A percentile compares a stretch with the other conserved stretches of the same genome.
phyloP scores from a whole-genome alignment of 345 rosid genomes.

The Balakata baccata region DNA sequence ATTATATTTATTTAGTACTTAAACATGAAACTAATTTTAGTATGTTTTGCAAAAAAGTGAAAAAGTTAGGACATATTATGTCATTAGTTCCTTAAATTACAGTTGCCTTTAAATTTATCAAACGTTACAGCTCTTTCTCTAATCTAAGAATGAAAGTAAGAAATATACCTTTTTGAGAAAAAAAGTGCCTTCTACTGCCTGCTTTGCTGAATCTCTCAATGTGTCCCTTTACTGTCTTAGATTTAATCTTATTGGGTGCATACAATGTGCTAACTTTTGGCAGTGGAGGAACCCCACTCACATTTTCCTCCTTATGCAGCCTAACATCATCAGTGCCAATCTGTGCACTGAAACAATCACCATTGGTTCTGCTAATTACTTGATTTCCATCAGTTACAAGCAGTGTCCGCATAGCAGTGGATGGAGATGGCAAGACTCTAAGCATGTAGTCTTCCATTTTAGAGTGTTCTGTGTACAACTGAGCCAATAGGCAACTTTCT shows the following conservation, averaged over 20 bases:
- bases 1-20: background rate
- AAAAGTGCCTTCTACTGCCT: constrained; percentile 19
- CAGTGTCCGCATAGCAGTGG: constrained; percentile 46
- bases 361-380: constrained; percentile 44
- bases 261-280: constrained; percentile 38
- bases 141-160: background rate
- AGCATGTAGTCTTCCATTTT: constrained; percentile 47
- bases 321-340: constrained; percentile 14
- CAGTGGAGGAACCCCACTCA: constrained; percentile 45
- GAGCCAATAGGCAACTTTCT: constrained; percentile 65
- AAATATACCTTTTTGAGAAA: constrained; percentile 35
- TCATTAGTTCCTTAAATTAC: background rate
- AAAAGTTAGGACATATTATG: background rate
- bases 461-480: constrained; percentile 45
- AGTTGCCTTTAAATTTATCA: constrained; percentile 1
- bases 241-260: constrained; percentile 36
- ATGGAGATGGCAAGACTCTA: constrained; percentile 43
- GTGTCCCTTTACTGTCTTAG: constrained; percentile 28
- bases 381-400: constrained; percentile 54
- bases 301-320: constrained; percentile 31
- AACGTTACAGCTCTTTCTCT: background rate
- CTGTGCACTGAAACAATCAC: constrained; percentile 22
- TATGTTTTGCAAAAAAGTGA: background rate
- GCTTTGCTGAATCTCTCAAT: constrained; percentile 33
- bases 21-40: background rate